Base-by-base conservation (phyloP, 352 stramenopile species). In the Phytophthora tentaculata region DNA sequence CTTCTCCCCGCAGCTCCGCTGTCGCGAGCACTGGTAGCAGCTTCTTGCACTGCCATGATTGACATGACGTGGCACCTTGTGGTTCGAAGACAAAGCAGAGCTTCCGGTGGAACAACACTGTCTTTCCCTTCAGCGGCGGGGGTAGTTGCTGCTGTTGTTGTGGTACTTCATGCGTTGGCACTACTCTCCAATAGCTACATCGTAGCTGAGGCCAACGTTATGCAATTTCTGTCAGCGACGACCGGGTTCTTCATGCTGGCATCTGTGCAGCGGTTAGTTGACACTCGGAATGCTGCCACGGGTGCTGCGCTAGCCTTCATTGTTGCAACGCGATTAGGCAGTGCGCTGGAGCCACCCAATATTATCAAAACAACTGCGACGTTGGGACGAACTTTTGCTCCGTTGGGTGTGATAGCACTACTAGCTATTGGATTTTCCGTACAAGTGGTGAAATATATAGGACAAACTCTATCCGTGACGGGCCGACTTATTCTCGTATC, bases 131-230 rank as follows among this genome's bases (percentile, higher is more conserved):
- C 65, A 29, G 60, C 58, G n/a, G 65, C 56, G 5, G 56, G 56
- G 37, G 50, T 81, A 10, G 66, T 88, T 3, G 69, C 71, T 4
- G 67, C 81, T 12, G 50, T 81, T 10, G 49, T 88, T 5, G 73
- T 92, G 20, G 55, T 94, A 13, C 58, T 94, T 26, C 88, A 95
- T 56, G 64, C 74, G 14, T 62, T 93, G 16, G 78, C 79, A 12
- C 69, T 94, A 23, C 73, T 94, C 19, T 95, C 89, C 32, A 96
- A 96, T 62, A 95, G 86, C 74, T 96, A 90, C 66, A 91, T 96
- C 26, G 82, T 94, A n/a, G 74, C 83, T 8, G 88, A 96, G 53
- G 60, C 75, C 56, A 77, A 74, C 24, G 84, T 91, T 9, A 86
- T 94, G 70, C 73, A 81, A 22, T 96, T 94, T 49, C 57, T 96